Evolutionary conservation across 202 grass and related monocot genomes (phyloP).

Genomic region (Schoenoplectus triqueter): DNA sequence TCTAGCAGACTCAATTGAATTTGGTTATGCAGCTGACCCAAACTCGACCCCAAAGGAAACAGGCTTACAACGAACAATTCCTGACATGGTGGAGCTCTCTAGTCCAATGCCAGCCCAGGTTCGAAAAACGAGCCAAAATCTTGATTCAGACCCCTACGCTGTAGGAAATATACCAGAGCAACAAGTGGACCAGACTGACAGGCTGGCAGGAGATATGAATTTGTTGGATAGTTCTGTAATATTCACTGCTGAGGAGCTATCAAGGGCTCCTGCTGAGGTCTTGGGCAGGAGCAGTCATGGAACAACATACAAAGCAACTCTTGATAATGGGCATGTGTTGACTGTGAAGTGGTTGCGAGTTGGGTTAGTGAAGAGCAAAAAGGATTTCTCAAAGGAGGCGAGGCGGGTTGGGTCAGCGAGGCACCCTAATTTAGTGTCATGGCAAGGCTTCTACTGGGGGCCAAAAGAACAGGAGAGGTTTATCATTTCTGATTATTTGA

Average conservation of each 20-base stretch:
- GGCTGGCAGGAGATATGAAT: constrained; percentile 79
- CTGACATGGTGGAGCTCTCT: constrained; percentile 41
- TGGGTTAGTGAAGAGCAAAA: constrained; percentile 89
- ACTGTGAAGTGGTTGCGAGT: constrained; percentile 96
- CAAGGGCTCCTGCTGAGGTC: constrained; percentile 89
- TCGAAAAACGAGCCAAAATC: constrained; percentile 44
- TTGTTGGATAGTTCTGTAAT: constrained; percentile 77
- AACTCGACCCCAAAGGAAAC: constrained; percentile 56
- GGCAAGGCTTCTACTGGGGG: constrained; percentile 96
- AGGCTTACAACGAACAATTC: constrained; percentile 14
- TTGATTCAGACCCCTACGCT: constrained; percentile 59
- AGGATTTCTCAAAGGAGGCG: constrained; percentile 87
- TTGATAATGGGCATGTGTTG: constrained; percentile 78
- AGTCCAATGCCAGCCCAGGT: constrained; percentile 40
- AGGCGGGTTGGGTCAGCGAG: constrained; percentile 81
- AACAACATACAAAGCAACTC: constrained; percentile 80
- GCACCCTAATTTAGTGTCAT: constrained; percentile 83
- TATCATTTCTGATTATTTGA: constrained; percentile 87
- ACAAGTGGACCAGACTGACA: constrained; percentile 86
- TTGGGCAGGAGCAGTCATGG: constrained; percentile 97
- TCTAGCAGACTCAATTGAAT: constrained; percentile 71
- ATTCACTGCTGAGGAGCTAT: constrained; percentile 94
- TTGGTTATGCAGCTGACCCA: constrained; percentile 50
- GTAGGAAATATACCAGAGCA: constrained; percentile 57
- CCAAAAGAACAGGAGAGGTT: constrained; percentile 95